These are phyloP conservation scores for Ceratobasidium sp. DNA, from an alignment of 1,284 basidiomycete species.

Conservation along the genomic window DNA sequence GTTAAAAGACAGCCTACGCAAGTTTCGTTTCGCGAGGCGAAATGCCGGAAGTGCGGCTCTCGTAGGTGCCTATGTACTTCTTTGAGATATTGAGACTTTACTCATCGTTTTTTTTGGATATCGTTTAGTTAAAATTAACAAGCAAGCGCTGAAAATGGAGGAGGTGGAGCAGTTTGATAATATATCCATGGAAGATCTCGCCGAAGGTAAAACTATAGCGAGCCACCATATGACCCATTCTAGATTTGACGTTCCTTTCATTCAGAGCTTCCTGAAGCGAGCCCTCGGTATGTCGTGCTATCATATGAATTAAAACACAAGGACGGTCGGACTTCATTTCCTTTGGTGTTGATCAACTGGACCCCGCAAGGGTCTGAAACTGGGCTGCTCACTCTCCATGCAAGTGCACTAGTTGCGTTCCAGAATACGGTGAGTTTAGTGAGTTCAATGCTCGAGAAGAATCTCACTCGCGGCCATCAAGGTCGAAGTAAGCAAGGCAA, in stretches of 20 bases:
- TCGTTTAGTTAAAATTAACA: slow-evolving; percentile 81
- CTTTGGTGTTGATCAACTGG: slow-evolving; percentile 87
- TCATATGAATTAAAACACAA: slow-evolving; percentile 82
- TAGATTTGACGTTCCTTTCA: slow-evolving; percentile 3
- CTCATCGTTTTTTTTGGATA: background rate
- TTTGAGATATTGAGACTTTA: background rate
- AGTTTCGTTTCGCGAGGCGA: slow-evolving; percentile 80
- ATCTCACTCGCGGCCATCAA: background rate
- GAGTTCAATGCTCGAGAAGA: background rate
- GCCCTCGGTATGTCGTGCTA: slow-evolving; percentile 84
- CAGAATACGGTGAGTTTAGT: slow-evolving; percentile 66
- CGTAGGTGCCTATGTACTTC: slow-evolving; percentile 51
- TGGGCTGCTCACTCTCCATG: slow-evolving; percentile 79
- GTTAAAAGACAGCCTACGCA: slow-evolving; percentile 76
- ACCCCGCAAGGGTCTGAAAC: slow-evolving; percentile 76
- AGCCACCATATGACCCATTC: slow-evolving; percentile 10
- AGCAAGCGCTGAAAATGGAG: slow-evolving; percentile 76
- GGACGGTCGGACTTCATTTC: slow-evolving; percentile 87
- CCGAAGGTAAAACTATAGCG: slow-evolving; percentile 64
- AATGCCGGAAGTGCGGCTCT: slow-evolving; percentile 75
- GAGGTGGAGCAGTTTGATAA: slow-evolving; percentile 80
- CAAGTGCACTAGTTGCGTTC: slow-evolving; percentile 80
- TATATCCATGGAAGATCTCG: slow-evolving; percentile 80
- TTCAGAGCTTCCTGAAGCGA: slow-evolving; percentile 87
- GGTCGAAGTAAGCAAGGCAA: slow-evolving; percentile 50